These are phyloP conservation scores for Phytophthora colocasiae DNA, from an alignment of 352 stramenopile species.

Conservation along the genomic window DNA sequence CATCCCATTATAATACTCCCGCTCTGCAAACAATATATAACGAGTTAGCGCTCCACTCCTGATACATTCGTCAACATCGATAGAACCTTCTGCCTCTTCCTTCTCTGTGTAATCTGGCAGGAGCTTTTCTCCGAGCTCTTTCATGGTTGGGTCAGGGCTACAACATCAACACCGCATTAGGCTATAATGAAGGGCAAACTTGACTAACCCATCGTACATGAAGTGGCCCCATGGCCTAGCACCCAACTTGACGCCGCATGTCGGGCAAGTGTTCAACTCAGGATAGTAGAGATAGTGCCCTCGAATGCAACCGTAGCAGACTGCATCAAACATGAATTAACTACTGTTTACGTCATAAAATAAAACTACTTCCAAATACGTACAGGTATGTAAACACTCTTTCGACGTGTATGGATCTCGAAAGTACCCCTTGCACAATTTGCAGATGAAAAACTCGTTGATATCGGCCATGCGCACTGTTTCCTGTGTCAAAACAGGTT, in stretches of 20 bases:
- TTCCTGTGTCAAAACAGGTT: slow-evolving; percentile 37
- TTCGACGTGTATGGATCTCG: slow-evolving; percentile 75
- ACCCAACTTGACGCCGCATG: slow-evolving; percentile 51
- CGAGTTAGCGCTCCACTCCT: not conserved
- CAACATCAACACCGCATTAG: slow-evolving; percentile 3
- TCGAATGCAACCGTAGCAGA: slow-evolving; percentile 74
- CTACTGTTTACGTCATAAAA: not conserved
- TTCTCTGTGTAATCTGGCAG: slow-evolving; percentile 49
- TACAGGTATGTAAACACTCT: slow-evolving; percentile 86
- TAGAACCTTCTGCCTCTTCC: slow-evolving; percentile 54
- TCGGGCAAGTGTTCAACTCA: slow-evolving; percentile 48
- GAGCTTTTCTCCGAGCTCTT: slow-evolving; percentile 62
- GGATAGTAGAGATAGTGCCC: slow-evolving; percentile 47
- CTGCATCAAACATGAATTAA: slow-evolving; percentile 25
- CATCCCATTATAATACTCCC: slow-evolving; percentile 51
- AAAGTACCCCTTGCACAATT: slow-evolving; percentile 74
- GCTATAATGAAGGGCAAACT: not conserved
- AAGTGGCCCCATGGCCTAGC: slow-evolving; percentile 61
- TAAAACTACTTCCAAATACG: slow-evolving; percentile 11
- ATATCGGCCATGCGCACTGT: slow-evolving; percentile 54
- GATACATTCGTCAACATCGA: slow-evolving; percentile 1
- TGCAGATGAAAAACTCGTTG: slow-evolving; percentile 69
- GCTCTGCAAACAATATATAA: slow-evolving; percentile 25
- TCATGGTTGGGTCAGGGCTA: slow-evolving; percentile 64
- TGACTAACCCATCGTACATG: slow-evolving; percentile 43